A percentile compares a stretch with the other conserved stretches of the same genome.
Conservation (phyloP, 2,329 filamentous ascomycete genomes). For the Bimuria novae-zelandiae region DNA sequence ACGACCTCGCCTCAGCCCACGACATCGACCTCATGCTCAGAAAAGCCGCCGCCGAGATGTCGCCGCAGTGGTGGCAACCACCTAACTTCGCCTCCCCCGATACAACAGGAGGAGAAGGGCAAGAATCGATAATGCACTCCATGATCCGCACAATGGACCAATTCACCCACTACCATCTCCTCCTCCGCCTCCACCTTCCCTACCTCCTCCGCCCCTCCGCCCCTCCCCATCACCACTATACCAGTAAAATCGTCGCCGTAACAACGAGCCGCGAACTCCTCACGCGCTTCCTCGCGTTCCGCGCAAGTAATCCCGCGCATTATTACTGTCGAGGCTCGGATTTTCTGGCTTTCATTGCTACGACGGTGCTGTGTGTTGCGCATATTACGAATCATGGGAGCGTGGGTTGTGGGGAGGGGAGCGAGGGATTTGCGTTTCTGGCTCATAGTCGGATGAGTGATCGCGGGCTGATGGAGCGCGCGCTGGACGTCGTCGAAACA, state of each 20-base stretch:
- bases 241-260: conserved; percentile 26
- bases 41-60: conserved; percentile 20
- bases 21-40: conserved; percentile 24
- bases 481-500: conserved; percentile 10
- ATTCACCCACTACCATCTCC: conserved; percentile 19
- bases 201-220: conserved; percentile 18
- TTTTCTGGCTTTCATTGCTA: conserved; percentile 16
- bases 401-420: background rate
- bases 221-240: conserved; percentile 16
- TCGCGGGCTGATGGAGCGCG: conserved; percentile 14
- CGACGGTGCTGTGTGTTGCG: conserved; percentile 10
- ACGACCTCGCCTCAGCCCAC: conserved; percentile 31
- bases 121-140: conserved; percentile 11
- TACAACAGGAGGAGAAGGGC: background rate
- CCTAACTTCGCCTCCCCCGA: conserved; percentile 18
- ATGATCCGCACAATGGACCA: conserved; percentile 18
- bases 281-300: conserved; percentile 12
- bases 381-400: conserved; percentile 5
- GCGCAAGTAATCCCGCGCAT: background rate
- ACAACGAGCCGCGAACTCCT: conserved; percentile 13
- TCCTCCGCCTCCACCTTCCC: conserved; percentile 20
- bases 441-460: conserved; percentile 10
- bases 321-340: conserved; percentile 15
- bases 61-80: conserved; percentile 27
- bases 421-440: conserved; percentile 15